Conservation (phyloP, 306 rosid genomes). For the Rosa multiflora region DNA sequence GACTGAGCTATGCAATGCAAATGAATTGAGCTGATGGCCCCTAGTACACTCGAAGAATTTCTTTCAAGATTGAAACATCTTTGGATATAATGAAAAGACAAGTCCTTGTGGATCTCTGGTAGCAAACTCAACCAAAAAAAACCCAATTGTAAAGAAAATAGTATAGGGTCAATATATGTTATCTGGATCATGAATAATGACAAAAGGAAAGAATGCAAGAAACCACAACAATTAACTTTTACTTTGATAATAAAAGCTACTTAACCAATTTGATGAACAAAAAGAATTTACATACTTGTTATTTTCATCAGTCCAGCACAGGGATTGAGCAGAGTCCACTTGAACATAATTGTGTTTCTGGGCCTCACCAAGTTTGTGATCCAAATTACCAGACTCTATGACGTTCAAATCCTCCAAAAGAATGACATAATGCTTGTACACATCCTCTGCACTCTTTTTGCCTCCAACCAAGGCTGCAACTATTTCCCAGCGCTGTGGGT, state of each 20-base stretch:
- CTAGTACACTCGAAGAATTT: not conserved
- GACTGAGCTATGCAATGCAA: not conserved
- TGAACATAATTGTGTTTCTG: slow-evolving; percentile 24
- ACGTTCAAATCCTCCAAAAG: slow-evolving; percentile 74
- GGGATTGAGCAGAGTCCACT: slow-evolving; percentile 30
- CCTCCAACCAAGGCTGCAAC: slow-evolving; percentile 77
- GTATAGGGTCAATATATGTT: not conserved
- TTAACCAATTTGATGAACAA: not conserved
- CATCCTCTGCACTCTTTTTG: slow-evolving; percentile 67
- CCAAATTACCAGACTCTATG: slow-evolving; percentile 67
- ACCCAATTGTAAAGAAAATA: not conserved
- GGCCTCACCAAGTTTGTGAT: slow-evolving; percentile 42
- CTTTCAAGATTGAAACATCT: not conserved
- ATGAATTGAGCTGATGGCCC: not conserved
- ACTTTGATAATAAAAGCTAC: not conserved
- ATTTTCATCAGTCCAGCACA: slow-evolving; percentile 34
- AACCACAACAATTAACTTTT: too few relatives aligned
- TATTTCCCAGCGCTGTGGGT: slow-evolving; percentile 66
- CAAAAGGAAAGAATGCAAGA: not conserved
- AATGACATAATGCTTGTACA: slow-evolving; percentile 50
- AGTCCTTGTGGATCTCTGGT: not conserved
- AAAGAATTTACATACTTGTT: slow-evolving; percentile 16
- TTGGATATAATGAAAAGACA: not conserved
- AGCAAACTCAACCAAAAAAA: not conserved
- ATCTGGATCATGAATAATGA: not conserved